phyloP scores from a whole-genome alignment of 2,329 filamentous ascomycete species.

The Diaporthe eres region DNA sequence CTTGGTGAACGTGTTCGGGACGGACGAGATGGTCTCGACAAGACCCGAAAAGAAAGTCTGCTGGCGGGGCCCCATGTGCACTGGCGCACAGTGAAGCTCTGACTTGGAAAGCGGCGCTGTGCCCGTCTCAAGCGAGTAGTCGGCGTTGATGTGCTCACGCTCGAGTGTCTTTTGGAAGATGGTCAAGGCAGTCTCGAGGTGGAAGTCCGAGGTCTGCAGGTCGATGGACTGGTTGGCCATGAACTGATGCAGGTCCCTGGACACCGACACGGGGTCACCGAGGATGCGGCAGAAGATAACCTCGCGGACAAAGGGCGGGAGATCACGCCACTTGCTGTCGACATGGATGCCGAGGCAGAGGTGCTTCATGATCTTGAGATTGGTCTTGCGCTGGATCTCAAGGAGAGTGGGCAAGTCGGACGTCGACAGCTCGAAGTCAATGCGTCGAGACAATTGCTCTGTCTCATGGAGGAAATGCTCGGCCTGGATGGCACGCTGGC shows the following conservation, averaged over 20 bases:
- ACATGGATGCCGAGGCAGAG: slow-evolving; percentile 52
- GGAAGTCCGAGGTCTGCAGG: slow-evolving; percentile 49
- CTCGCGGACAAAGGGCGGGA: slow-evolving; percentile 49
- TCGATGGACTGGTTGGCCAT: slow-evolving; percentile 45
- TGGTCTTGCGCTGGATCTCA: slow-evolving; percentile 48
- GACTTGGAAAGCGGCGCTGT: slow-evolving; percentile 38
- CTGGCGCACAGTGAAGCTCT: slow-evolving; percentile 42
- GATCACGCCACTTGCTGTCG: slow-evolving; percentile 50
- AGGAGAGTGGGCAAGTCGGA: slow-evolving; percentile 46
- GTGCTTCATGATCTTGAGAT: slow-evolving; percentile 51
- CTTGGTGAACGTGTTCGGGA: slow-evolving; percentile 49
- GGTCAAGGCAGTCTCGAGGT: slow-evolving; percentile 46
- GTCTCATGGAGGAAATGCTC: slow-evolving; percentile 52
- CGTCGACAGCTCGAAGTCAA: slow-evolving; percentile 52
- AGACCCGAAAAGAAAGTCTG: slow-evolving; percentile 40
- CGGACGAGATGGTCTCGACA: slow-evolving; percentile 42
- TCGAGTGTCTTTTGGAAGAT: slow-evolving; percentile 43
- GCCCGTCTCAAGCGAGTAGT: slow-evolving; percentile 43
- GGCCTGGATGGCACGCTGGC: slow-evolving; percentile 49
- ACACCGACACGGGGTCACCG: slow-evolving; percentile 45
- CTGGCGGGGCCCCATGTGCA: slow-evolving; percentile 35
- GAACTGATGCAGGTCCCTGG: slow-evolving; percentile 47
- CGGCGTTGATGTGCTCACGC: slow-evolving; percentile 42
- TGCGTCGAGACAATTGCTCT: slow-evolving; percentile 48
- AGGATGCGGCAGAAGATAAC: slow-evolving; percentile 51